Base-by-base conservation (phyloP, 805 yeast genomes). In the Monosporozyma siamensis region DNA sequence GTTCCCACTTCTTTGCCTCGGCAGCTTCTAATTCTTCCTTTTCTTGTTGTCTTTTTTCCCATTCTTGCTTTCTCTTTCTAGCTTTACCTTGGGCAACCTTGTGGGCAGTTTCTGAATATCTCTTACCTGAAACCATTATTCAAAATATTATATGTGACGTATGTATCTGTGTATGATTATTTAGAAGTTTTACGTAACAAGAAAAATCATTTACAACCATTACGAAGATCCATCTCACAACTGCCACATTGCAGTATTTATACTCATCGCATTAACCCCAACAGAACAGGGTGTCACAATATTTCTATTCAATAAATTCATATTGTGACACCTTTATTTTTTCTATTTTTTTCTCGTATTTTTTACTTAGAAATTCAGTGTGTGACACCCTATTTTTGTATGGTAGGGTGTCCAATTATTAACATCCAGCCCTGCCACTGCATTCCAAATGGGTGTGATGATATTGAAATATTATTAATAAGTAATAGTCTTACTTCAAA, bases 51-150 rank as follows among this genome's bases (percentile, higher is more conserved):
- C 43, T 42, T 42, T 56, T 54, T 24, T 48, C 52, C 30, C 45
- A 47, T 27, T 50, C 59, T 43, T 56, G 59, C 39, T 50, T 53
- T 39, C 49, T 44, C 43, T 56, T 53, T 49, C 61, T 54, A 20
- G 56, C 58, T 42, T 48, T 45, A 10, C 61, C 61, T 25, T 54
- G 58, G 20, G 55, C 55, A 25, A 54, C 54, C 43, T 56, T 56
- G 7, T 53, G 49, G 10, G 59, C 59, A 29, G 59, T 48, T 47
- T 56, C 61, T 6, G 53, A 47, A 41, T 54, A 56, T 46, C 61
- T 51, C 41, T 56, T 56, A 41, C 61, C 61, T 50, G 54, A 52
- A 9, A 24, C 38, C 43, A 40, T 40, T 34, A 20, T 44, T 39
- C n/a, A n/a, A n/a, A 27, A 42, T 44, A 31, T 43, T 37, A n/a